Conservation (phyloP, 1,139 yeast genomes). For the Pichia sp. region DNA sequence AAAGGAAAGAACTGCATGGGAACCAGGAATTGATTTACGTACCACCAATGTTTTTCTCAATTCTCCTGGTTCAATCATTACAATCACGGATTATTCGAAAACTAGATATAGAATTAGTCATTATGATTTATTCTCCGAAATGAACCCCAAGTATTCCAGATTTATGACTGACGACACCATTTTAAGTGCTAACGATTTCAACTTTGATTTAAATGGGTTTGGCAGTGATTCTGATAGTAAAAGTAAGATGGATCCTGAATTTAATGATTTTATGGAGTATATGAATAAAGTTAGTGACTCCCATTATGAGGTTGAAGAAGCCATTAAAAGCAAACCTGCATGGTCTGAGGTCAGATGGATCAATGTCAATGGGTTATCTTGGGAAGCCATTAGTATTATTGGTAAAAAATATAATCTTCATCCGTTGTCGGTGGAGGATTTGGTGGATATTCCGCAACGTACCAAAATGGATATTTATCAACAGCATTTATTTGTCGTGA, state of each 20-base stretch:
- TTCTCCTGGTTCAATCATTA: constrained; percentile 26
- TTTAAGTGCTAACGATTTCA: constrained; percentile 8
- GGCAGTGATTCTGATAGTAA: constrained; percentile 1
- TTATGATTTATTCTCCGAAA: constrained; percentile 27
- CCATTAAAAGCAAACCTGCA: constrained; percentile 26
- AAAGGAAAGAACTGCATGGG: constrained; percentile 38
- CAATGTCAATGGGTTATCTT: constrained; percentile 45
- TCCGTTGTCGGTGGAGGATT: constrained; percentile 45
- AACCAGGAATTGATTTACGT: constrained; percentile 45
- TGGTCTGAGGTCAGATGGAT: constrained; percentile 49
- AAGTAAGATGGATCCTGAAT: constrained; percentile 4
- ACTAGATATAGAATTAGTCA: constrained; percentile 33
- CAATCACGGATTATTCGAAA: constrained; percentile 37
- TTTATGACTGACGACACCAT: constrained; percentile 8
- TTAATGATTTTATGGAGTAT: constrained; percentile 10
- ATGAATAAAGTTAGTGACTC: constrained; percentile 17
- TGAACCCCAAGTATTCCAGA: constrained; percentile 11
- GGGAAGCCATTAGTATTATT: constrained; percentile 48
- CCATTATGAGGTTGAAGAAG: constrained; percentile 18
- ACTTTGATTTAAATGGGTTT: background rate
- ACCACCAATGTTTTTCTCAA: constrained; percentile 40
- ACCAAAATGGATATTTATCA: constrained; percentile 45
- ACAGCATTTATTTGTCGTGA: constrained; percentile 39
- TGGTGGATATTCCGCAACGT: constrained; percentile 50
- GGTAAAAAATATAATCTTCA: constrained; percentile 36